Percentiles rank a stretch among this genome's conserved stretches.
phyloP scores from a whole-genome alignment of 495 filamentous ascomycete species.

The Penicillium flavigenum region DNA sequence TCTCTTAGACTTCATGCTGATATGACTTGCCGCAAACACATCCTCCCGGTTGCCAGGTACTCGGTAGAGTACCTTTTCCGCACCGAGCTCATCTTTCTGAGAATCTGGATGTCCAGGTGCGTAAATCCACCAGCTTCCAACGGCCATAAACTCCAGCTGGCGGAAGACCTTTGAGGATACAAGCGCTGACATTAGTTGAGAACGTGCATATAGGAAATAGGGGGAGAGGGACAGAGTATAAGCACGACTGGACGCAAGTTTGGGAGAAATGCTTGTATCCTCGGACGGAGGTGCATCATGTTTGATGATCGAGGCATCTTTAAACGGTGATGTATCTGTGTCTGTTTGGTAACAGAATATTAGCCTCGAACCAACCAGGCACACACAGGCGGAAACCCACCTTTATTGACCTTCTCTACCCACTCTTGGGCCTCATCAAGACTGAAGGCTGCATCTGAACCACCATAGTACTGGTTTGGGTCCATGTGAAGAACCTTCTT shows the following conservation, averaged over 20 bases:
- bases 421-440: conserved; percentile 79
- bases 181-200: conserved; percentile 69
- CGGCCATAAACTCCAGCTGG: conserved; percentile 89
- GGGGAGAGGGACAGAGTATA: conserved; percentile 86
- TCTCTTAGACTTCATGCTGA: conserved; percentile 75
- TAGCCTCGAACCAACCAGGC: conserved; percentile 16
- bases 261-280: conserved; percentile 16
- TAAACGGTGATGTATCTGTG: conserved; percentile 34
- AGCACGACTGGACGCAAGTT: conserved; percentile 64
- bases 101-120: conserved; percentile 18
- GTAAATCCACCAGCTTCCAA: conserved; percentile 91
- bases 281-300: conserved; percentile 15
- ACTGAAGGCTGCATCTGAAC: conserved; percentile 80
- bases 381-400: conserved; percentile 30
- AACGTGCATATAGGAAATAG: conserved; percentile 81
- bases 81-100: conserved; percentile 10
- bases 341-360: conserved; percentile 33
- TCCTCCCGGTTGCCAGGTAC: conserved; percentile 87
- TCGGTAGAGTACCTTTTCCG: conserved; percentile 45
- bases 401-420: conserved; percentile 53
- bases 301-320: conserved; percentile 40
- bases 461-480: conserved; percentile 83
- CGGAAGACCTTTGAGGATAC: conserved; percentile 84
- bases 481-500: conserved; percentile 94
- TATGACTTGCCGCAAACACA: conserved; percentile 69